phyloP scores from a whole-genome alignment of 306 rosid species.

The Quercus berberidifolia region DNA sequence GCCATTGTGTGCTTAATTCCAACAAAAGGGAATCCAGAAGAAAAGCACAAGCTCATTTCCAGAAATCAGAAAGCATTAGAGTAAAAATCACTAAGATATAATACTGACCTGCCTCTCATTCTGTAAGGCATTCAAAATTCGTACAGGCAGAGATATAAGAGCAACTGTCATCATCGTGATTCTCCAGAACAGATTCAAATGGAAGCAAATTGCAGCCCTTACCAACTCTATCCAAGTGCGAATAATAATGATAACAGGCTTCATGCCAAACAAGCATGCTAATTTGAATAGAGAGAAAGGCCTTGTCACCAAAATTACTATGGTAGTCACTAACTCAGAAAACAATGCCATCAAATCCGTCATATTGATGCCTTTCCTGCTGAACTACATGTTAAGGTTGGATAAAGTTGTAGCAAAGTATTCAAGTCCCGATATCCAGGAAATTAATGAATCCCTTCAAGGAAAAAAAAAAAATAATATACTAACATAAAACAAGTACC shows the following conservation, averaged over 20 bases:
- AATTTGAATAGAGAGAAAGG: conserved; percentile 42
- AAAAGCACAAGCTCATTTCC: not conserved
- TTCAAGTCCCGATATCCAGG: conserved; percentile 29
- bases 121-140: conserved; percentile 46
- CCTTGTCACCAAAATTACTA: conserved; percentile 38
- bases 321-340: conserved; percentile 33
- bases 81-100: not conserved
- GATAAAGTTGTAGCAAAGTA: not conserved
- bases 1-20: not conserved
- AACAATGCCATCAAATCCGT: conserved; percentile 43
- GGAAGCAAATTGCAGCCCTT: conserved; percentile 34
- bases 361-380: conserved; percentile 20
- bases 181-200: conserved; percentile 44
- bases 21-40: not conserved
- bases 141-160: conserved; percentile 55
- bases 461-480: not conserved
- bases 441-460: conserved; percentile 5
- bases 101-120: conserved; percentile 68
- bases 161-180: conserved; percentile 46
- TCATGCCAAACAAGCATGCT: conserved; percentile 46
- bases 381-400: conserved; percentile 28
- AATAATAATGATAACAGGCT: conserved; percentile 34
- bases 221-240: conserved; percentile 58
- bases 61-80: not conserved
- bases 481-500: not conserved